Conservation (phyloP, 2,329 filamentous ascomycete genomes). For the Triangularia verruculosa region DNA sequence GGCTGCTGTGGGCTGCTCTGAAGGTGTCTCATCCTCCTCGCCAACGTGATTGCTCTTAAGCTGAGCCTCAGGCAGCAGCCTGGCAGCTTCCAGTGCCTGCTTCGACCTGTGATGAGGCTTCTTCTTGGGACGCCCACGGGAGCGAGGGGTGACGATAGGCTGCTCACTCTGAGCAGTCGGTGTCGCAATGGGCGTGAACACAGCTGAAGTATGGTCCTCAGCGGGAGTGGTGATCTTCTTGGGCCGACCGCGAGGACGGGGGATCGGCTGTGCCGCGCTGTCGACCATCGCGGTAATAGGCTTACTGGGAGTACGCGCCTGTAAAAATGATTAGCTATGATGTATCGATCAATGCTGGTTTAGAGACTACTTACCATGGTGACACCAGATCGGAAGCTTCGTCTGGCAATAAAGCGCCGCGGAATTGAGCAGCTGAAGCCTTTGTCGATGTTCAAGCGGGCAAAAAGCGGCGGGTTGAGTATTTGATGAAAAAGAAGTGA, state of each 20-base stretch:
- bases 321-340: background rate
- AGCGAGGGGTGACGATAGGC: background rate
- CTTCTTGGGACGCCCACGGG: background rate
- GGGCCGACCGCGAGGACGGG: background rate
- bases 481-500: too few species aligned
- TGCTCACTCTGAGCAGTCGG: background rate
- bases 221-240: background rate
- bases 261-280: background rate
- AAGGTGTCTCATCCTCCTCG: background rate
- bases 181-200: too few species aligned
- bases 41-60: background rate
- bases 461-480: too few species aligned
- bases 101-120: background rate
- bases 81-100: background rate
- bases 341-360: background rate
- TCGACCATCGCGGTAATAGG: background rate
- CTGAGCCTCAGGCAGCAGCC: background rate
- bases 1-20: background rate
- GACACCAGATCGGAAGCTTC: too few species aligned
- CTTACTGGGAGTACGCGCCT: background rate
- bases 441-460: too few species aligned
- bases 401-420: too few species aligned
- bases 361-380: background rate
- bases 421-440: too few species aligned
- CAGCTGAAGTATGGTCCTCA: background rate